A percentile compares a stretch with the other conserved stretches of the same genome.
Conservation (phyloP, 345 rosid genomes). For the Litchi chinensis region DNA sequence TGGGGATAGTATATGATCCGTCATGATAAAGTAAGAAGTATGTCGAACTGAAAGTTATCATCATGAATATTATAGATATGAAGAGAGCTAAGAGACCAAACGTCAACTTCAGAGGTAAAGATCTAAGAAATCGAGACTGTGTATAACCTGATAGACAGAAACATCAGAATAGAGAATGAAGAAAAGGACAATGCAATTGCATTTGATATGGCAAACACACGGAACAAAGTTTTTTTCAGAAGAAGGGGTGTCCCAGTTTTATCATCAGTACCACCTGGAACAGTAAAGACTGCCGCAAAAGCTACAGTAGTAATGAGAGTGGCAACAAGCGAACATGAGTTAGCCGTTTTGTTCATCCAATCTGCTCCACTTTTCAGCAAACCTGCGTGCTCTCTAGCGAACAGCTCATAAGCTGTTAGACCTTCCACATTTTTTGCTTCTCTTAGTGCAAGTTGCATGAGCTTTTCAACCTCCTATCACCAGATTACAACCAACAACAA, state of each 20-base stretch:
- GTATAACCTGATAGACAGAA: neutral
- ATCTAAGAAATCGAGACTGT: neutral
- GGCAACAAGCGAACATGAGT: neutral
- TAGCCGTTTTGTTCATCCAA: neutral
- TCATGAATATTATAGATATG: conserved; percentile 6
- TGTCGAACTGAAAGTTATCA: conserved; percentile 1
- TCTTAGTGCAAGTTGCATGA: neutral
- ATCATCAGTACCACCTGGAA: neutral
- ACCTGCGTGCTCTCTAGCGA: neutral
- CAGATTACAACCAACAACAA: neutral
- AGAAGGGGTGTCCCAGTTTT: neutral
- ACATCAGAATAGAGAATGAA: conserved; percentile 4
- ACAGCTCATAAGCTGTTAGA: neutral
- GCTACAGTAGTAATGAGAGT: conserved; percentile 10
- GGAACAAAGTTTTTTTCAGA: neutral
- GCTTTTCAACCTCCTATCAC: neutral
- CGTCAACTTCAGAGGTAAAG: neutral
- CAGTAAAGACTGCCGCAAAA: neutral
- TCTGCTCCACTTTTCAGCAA: neutral
- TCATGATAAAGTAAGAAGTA: neutral
- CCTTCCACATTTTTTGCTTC: neutral
- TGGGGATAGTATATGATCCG: neutral
- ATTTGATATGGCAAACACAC: neutral
- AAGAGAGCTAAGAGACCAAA: conserved; percentile 3
- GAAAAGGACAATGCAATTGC: neutral